These are phyloP conservation scores for Paxillus rubicundulus DNA, from an alignment of 768 basidiomycete species.

Conservation along the genomic window DNA sequence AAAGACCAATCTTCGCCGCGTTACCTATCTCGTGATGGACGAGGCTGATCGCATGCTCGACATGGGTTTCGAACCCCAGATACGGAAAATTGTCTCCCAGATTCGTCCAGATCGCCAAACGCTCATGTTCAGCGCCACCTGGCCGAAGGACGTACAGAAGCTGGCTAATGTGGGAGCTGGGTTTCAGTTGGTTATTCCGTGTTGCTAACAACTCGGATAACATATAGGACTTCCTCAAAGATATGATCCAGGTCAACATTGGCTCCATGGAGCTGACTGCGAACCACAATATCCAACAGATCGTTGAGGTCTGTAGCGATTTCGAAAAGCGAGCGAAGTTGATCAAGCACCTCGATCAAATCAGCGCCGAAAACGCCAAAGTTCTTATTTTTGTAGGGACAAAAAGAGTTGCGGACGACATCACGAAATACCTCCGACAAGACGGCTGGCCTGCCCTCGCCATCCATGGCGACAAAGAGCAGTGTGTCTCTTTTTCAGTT, in stretches of 20 bases:
- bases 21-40: conserved; percentile 98
- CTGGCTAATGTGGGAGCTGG: conserved; percentile 69
- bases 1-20: conserved; percentile 93
- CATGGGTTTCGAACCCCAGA: conserved; percentile 99
- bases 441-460: conserved; percentile 99
- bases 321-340: conserved; percentile 96
- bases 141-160: conserved; percentile 99
- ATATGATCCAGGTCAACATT: conserved; percentile 98
- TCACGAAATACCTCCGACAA: conserved; percentile 95
- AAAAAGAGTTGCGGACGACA: conserved; percentile 96
- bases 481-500: conserved; percentile 51
- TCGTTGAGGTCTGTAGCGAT: conserved; percentile 95
- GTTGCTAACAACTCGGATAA: conserved; percentile 4
- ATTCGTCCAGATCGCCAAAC: conserved; percentile 98
- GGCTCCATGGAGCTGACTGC: conserved; percentile 98
- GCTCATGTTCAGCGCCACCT: conserved; percentile 98
- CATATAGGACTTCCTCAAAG: conserved; percentile 88
- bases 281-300: conserved; percentile 96
- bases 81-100: conserved; percentile 95
- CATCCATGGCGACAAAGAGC: conserved; percentile 99
- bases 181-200: background rate
- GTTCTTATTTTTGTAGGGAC: conserved; percentile 98
- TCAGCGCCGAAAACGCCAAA: conserved; percentile 95
- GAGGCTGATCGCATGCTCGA: conserved; percentile 99
- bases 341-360: conserved; percentile 95